Evolutionary conservation across 2,329 filamentous ascomycete genomes (phyloP), one percentile per base, ranked within the genome.

Genomic region (Thielaviopsis musarum): DNA sequence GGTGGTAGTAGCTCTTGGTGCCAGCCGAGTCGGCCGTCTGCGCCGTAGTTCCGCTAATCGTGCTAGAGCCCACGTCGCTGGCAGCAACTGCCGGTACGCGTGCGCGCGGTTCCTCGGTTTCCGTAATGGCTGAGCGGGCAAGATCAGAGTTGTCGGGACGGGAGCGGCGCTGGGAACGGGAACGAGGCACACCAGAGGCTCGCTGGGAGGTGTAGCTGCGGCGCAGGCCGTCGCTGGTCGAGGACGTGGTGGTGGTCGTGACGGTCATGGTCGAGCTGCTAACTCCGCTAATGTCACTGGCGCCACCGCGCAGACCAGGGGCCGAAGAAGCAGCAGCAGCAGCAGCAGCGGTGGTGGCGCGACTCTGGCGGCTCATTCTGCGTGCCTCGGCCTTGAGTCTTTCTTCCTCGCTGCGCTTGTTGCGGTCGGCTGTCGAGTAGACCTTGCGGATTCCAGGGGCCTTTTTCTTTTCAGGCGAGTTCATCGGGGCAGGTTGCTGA

Each of bases 391-490:
- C 73, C 41, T 78, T 75, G 63, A 81, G 72, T 19, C 76, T 75
- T 65, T 83, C 78, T 30, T 73, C 67, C 67, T 81, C 79, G 48
- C 77, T 74, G 56, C 70, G 68, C 26, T 72, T 74, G 57, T 72
- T 78, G 65, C 77, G 77, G 69, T 81, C 78, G 10, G 79, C 77
- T 1, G 75, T 77, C 48, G 78, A 81, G 72, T 83, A 82, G 34
- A 83, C 80, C 70, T 83, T 82, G 64, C 80, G 74, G 65, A 83
- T 83, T 56, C 77, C 77, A 53, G 69, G 72, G n/a, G 59, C 61
- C 61, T 61, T 58, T 22, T 65, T 71, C 69, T 77, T 75, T 57
- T 73, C 74, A 0, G 78, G 78, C 62, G 75, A 81, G 69, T 66
- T 74, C 59, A 77, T 80, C 1, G 79, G 80, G 63, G 76, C 80